These are phyloP conservation scores for Huntiella savannae DNA, from an alignment of 2,329 filamentous ascomycete genomes.

Conservation along the genomic window DNA sequence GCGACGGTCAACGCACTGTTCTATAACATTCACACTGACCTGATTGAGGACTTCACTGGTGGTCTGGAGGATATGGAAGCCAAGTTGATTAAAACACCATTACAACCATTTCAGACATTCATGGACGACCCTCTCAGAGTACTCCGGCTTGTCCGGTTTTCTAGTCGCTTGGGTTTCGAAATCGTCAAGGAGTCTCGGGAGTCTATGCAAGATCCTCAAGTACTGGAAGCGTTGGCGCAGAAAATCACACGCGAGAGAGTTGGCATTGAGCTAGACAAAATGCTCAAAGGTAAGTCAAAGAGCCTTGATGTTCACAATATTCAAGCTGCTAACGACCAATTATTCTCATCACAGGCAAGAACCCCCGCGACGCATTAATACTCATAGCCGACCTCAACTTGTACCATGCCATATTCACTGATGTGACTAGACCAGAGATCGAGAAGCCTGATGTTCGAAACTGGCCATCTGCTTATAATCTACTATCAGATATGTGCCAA, in stretches of 20 bases:
- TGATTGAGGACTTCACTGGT: slow-evolving; percentile 70
- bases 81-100: slow-evolving; percentile 61
- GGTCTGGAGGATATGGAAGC: slow-evolving; percentile 58
- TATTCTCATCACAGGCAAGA: slow-evolving; percentile 24
- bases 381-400: slow-evolving; percentile 48
- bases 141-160: slow-evolving; percentile 72
- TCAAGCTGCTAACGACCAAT: not conserved
- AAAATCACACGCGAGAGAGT: slow-evolving; percentile 91
- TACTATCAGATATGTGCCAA: slow-evolving; percentile 32
- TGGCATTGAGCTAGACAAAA: slow-evolving; percentile 76
- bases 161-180: slow-evolving; percentile 59
- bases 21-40: slow-evolving; percentile 67
- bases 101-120: slow-evolving; percentile 82
- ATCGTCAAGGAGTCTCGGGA: slow-evolving; percentile 52
- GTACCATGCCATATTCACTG: slow-evolving; percentile 56
- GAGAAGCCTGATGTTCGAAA: slow-evolving; percentile 35
- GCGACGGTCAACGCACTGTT: slow-evolving; percentile 92
- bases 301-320: not conserved
- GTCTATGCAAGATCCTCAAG: slow-evolving; percentile 62
- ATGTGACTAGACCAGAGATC: slow-evolving; percentile 36
- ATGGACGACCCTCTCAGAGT: slow-evolving; percentile 83
- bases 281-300: slow-evolving; percentile 45
- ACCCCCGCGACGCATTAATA: slow-evolving; percentile 41
- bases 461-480: slow-evolving; percentile 46
- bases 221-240: slow-evolving; percentile 55